These are phyloP conservation scores for Phytophthora parvispora DNA, from an alignment of 352 stramenopile genomes.

Conservation along the genomic window DNA sequence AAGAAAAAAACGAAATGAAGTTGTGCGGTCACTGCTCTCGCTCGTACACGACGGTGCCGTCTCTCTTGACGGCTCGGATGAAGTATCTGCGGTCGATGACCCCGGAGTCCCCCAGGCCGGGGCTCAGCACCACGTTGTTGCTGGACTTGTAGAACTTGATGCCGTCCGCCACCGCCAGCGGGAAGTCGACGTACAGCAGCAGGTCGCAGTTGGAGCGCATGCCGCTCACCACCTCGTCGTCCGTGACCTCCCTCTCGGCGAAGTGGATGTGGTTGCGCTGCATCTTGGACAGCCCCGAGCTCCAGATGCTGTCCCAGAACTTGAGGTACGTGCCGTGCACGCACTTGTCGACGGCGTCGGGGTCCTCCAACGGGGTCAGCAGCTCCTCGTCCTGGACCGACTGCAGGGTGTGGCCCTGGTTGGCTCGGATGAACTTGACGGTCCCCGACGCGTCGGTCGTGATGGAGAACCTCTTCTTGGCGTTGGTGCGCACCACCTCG, in stretches of 20 bases:
- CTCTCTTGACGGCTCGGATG: conserved; percentile 54
- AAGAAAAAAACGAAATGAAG: neutral
- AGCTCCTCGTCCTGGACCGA: conserved; percentile 78
- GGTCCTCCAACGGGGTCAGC: conserved; percentile 69
- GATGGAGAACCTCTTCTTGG: conserved; percentile 84
- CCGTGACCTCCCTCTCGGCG: conserved; percentile 54
- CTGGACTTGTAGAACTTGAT: conserved; percentile 89
- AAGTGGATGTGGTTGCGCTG: conserved; percentile 91
- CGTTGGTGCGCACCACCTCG: conserved; percentile 68
- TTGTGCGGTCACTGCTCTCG: conserved; percentile 25
- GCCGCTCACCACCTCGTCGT: conserved; percentile 80
- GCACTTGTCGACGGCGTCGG: conserved; percentile 52
- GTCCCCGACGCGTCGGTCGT: conserved; percentile 54
- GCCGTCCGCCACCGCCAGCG: conserved; percentile 62
- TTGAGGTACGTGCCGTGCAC: conserved; percentile 86
- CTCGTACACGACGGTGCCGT: conserved; percentile 67
- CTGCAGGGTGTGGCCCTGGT: conserved; percentile 83
- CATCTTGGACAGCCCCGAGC: conserved; percentile 79
- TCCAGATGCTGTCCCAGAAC: conserved; percentile 75
- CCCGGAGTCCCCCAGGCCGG: conserved; percentile 58
- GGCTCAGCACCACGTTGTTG: conserved; percentile 88
- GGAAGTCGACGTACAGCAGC: conserved; percentile 80
- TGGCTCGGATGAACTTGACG: conserved; percentile 78
- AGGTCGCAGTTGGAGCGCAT: conserved; percentile 80
- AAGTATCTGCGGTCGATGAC: conserved; percentile 72